Percentiles rank a stretch among this genome's conserved stretches.
Conservation (phyloP, 352 stramenopile genomes). For the Pythium biforme region DNA sequence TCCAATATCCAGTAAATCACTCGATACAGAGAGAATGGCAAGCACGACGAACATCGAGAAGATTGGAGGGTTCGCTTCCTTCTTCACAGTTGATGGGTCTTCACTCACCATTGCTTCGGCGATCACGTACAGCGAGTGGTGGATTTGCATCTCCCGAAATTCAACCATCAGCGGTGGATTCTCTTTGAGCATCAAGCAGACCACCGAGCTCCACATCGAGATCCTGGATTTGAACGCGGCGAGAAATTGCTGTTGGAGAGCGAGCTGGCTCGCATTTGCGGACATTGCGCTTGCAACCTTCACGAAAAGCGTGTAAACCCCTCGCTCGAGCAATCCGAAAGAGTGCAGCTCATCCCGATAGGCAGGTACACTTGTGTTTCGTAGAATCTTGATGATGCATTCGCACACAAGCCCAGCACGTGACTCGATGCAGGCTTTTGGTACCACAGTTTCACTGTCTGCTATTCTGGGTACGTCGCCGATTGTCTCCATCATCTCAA, state of each 20-base stretch:
- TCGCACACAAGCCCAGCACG: conserved; percentile 48
- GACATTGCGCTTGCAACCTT: conserved; percentile 47
- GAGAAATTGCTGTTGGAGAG: conserved; percentile 24
- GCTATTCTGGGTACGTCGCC: background rate
- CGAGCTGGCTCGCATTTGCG: conserved; percentile 11
- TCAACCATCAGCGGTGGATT: conserved; percentile 41
- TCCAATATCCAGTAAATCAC: background rate
- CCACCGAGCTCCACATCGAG: conserved; percentile 39
- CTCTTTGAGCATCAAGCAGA: conserved; percentile 51
- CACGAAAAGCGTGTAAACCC: conserved; percentile 49
- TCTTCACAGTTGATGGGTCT: conserved; percentile 3
- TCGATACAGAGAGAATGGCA: conserved; percentile 6
- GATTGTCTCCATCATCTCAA: conserved; percentile 20
- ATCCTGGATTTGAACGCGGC: conserved; percentile 36
- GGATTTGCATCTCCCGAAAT: conserved; percentile 56
- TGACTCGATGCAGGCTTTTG: conserved; percentile 3
- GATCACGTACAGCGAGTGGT: conserved; percentile 59
- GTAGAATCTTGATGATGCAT: conserved; percentile 65
- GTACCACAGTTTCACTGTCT: conserved; percentile 14
- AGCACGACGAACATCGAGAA: conserved; percentile 45
- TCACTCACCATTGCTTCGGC: conserved; percentile 35
- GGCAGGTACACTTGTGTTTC: conserved; percentile 30
- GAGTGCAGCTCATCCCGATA: conserved; percentile 53
- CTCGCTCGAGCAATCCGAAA: conserved; percentile 64
- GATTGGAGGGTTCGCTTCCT: conserved; percentile 26